Evolutionary conservation across 148 eudicot species (phyloP), one percentile per base, ranked within the genome.

Genomic region (Diospyros kaki): DNA sequence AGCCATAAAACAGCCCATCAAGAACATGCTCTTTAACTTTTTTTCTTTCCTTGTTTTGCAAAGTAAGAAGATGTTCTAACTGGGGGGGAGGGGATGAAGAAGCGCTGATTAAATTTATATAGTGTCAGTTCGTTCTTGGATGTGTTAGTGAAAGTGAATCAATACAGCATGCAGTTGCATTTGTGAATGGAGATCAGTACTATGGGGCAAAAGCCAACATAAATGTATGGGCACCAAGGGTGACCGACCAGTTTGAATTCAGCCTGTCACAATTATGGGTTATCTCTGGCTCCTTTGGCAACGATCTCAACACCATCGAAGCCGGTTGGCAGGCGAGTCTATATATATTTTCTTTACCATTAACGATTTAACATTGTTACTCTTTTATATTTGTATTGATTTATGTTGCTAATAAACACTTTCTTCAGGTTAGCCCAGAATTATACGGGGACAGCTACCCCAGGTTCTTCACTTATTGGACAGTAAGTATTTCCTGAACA

Each of bases 271-370:
- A 96, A 72, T 48, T 96, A 28, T 96, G 99, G 99, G 85, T 93
- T 65, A 96, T 91, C 68, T 89, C 98, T 44, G 98, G 99, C 65
- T 83, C 93, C 13, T 96, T 96, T 81, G 98, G 92, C 58, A 79
- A 93, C 82, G 99, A 96, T 75, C 97, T 96, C 9, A 96, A 96
- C 68, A 96, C 99, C 71, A 91, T 93, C 70, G 99, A 96, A 84
- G 99, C 99, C 67, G 98, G 99, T 15, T 96, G 99, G 99, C 99
- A 96, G 99, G 99, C 84, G 81, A 82, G 90, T 79, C 59, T 69
- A 11, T 53, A 12, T 64, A 3, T 1, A 12, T 41, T 3, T 13
- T 41, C 18, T 42, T 44, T 43, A 28, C 28, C 28, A 28, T 28
- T 28, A 28, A 28, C 28, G 28, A 28, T 28, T 28, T 28, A 28